Conservation (phyloP, 1,284 basidiomycete genomes). For the Porogramme epimiltina region DNA sequence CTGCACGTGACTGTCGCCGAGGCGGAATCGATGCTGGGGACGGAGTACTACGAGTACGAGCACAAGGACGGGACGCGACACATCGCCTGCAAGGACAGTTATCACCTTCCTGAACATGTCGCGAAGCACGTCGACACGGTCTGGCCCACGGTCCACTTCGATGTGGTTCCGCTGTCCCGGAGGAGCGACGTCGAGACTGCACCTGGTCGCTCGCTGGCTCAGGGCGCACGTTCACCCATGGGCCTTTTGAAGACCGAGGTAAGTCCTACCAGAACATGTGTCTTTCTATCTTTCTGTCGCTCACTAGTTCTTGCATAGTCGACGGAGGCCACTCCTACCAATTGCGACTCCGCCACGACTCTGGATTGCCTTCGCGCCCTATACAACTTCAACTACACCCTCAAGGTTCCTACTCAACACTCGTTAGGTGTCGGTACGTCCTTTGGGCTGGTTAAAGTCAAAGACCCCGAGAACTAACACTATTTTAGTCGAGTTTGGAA, state of each 20-base stretch:
- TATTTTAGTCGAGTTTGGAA: neutral
- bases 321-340: neutral
- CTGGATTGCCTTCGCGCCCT: constrained; percentile 53
- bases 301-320: neutral
- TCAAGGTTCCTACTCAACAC: constrained; percentile 43
- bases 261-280: no score
- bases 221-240: neutral
- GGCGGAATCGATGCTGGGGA: constrained; percentile 44
- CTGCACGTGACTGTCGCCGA: constrained; percentile 45
- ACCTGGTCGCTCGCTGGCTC: neutral
- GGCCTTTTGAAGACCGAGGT: no score
- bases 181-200: neutral
- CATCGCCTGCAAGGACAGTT: constrained; percentile 40
- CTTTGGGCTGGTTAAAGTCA: constrained; percentile 36
- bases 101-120: constrained; percentile 47
- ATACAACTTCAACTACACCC: constrained; percentile 53
- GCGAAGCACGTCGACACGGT: constrained; percentile 49
- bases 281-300: no score
- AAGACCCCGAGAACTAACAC: neutral
- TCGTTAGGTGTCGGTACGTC: constrained; percentile 47
- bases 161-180: neutral
- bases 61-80: constrained; percentile 39
- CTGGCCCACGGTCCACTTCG: constrained; percentile 49
- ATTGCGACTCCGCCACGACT: constrained; percentile 47
- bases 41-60: constrained; percentile 47